A percentile compares a stretch with the other conserved stretches of the same genome.
These are phyloP conservation scores for Collybia sp. DNA, from an alignment of 768 basidiomycete genomes.

Conservation along the genomic window DNA sequence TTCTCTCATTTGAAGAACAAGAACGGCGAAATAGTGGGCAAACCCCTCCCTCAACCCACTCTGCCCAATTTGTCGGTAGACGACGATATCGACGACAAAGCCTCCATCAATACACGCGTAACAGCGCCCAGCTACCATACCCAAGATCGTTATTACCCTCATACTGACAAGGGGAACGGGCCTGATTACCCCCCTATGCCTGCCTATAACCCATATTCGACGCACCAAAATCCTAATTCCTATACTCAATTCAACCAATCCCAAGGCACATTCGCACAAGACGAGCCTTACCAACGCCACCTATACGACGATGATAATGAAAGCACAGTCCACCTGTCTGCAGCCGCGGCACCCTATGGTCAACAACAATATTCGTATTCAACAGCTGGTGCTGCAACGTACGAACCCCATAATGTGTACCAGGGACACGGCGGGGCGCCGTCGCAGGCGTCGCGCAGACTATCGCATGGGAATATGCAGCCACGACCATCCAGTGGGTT, in stretches of 20 bases:
- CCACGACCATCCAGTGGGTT: constrained; percentile 12
- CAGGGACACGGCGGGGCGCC: constrained; percentile 39
- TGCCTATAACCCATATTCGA: constrained; percentile 64
- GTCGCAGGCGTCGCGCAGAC: constrained; percentile 17
- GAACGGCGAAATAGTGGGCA: constrained; percentile 79
- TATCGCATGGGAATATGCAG: constrained; percentile 4
- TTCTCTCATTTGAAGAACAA: constrained; percentile 90
- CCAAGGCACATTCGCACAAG: constrained; percentile 46
- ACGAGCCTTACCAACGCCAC: constrained; percentile 38
- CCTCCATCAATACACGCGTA: constrained; percentile 51
- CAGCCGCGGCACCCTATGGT: constrained; percentile 55
- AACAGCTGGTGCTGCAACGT: constrained; percentile 15
- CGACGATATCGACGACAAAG: constrained; percentile 61
- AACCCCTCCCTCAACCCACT: constrained; percentile 88
- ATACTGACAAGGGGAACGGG: constrained; percentile 42
- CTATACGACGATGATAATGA: constrained; percentile 67
- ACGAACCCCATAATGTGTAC: constrained; percentile 53
- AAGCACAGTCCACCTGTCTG: constrained; percentile 55
- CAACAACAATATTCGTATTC: constrained; percentile 31
- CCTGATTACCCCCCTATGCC: constrained; percentile 74
- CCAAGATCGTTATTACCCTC: constrained; percentile 53
- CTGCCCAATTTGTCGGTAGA: constrained; percentile 89
- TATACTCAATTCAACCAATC: constrained; percentile 59
- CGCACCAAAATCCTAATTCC: constrained; percentile 44
- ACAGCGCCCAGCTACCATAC: constrained; percentile 51